phyloP scores from a whole-genome alignment of 2,329 filamentous ascomycete species.

The Fusarium sp. region DNA sequence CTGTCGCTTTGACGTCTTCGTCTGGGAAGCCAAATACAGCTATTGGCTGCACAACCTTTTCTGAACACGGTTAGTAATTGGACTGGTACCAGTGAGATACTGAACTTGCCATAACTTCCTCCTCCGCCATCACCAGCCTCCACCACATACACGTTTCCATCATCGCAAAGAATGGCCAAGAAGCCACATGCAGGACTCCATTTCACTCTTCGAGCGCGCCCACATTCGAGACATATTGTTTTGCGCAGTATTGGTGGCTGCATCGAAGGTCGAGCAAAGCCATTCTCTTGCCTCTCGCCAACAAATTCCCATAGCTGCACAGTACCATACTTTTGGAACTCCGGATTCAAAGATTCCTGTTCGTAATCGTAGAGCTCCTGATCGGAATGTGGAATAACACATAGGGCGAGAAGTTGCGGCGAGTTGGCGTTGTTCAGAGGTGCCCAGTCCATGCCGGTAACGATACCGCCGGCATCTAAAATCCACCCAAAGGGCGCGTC shows the following conservation, averaged over 20 bases:
- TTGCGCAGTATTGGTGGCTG: slow-evolving; percentile 54
- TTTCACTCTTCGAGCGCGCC: slow-evolving; percentile 61
- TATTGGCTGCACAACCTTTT: slow-evolving; percentile 58
- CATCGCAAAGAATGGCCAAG: slow-evolving; percentile 62
- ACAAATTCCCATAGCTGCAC: slow-evolving; percentile 66
- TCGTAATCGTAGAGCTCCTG: slow-evolving; percentile 58
- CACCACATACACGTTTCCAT: slow-evolving; percentile 64
- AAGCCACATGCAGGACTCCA: slow-evolving; percentile 65
- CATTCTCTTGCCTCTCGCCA: slow-evolving; percentile 46
- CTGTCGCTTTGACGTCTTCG: slow-evolving; percentile 64
- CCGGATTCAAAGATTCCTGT: slow-evolving; percentile 52
- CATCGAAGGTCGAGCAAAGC: slow-evolving; percentile 51
- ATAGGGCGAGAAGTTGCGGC: slow-evolving; percentile 64
- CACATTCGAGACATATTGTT: slow-evolving; percentile 63
- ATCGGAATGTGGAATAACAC: slow-evolving; percentile 63
- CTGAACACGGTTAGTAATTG: slow-evolving; percentile 50
- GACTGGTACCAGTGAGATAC: background rate
- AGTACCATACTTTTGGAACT: slow-evolving; percentile 57
- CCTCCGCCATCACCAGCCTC: slow-evolving; percentile 52
- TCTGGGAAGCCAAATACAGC: slow-evolving; percentile 58
- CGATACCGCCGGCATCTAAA: slow-evolving; percentile 65
- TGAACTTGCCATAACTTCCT: slow-evolving; percentile 55
- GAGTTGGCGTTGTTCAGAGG: slow-evolving; percentile 50
- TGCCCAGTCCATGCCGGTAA: slow-evolving; percentile 66
- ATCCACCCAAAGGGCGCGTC: slow-evolving; percentile 60